Conservation (phyloP, 768 basidiomycete species). For the Asterophora lycoperdoides region DNA sequence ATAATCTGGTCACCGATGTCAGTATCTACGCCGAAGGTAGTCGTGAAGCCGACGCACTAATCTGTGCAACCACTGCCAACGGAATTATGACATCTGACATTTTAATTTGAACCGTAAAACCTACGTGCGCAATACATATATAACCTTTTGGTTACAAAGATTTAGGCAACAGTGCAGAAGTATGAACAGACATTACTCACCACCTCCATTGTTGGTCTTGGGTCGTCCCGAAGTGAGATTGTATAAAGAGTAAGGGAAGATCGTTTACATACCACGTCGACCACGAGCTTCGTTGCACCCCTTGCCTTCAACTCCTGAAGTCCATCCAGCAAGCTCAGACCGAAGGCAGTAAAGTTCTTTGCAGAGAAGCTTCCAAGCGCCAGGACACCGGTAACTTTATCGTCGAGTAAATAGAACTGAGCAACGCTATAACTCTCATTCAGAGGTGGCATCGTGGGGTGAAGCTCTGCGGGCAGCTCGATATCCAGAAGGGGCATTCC, state of each 20-base stretch:
- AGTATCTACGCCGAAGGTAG: not conserved
- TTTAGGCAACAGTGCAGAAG: not conserved
- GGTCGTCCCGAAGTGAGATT: not conserved
- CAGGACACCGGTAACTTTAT: slow-evolving; percentile 51
- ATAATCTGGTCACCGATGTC: slow-evolving; percentile 33
- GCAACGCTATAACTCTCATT: slow-evolving; percentile 47
- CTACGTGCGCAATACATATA: slow-evolving; percentile 57
- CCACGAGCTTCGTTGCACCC: slow-evolving; percentile 50
- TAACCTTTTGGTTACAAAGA: slow-evolving; percentile 29
- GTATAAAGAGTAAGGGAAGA: not conserved
- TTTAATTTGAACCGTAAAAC: slow-evolving; percentile 12
- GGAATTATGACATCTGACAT: not conserved
- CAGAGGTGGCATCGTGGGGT: slow-evolving; percentile 36
- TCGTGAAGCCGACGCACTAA: slow-evolving; percentile 26
- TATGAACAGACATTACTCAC: not conserved
- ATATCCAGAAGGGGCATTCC: slow-evolving; percentile 40
- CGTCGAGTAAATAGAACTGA: slow-evolving; percentile 50
- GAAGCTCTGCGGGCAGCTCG: slow-evolving; percentile 34
- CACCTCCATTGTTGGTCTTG: slow-evolving; percentile 47
- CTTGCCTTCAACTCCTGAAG: slow-evolving; percentile 39
- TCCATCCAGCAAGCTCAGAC: slow-evolving; percentile 41
- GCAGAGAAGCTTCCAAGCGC: slow-evolving; percentile 57
- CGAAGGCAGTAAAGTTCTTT: slow-evolving; percentile 37
- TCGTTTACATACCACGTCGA: slow-evolving; percentile 44
- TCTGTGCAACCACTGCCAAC: slow-evolving; percentile 39